Evolutionary conservation across 208 protist species (phyloP), one percentile per base, ranked within the genome.

Genomic region (Sergeia podlipaevii): DNA sequence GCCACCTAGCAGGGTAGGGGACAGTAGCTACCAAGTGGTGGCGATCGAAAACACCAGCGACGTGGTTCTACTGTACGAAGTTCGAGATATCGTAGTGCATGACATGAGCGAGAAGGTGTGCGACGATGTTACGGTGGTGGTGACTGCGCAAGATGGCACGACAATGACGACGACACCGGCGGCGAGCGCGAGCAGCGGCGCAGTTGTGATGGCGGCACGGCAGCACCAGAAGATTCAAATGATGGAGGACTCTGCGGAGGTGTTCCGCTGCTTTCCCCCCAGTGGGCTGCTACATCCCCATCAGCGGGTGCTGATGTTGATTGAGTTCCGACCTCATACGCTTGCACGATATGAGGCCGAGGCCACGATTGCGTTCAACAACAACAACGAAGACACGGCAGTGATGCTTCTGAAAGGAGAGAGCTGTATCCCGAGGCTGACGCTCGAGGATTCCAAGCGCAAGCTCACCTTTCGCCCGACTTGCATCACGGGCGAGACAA

Each of bases 401-500:
- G 8, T 38, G 27, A n/a, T 96, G 18, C 15, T 43, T 5, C 54
- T 97, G 27, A 42, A 56, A 7, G 93, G 75, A 21, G 75, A 89
- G 43, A 76, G 77, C 4, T 77, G 70, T 41, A 49, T 72, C 13
- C 81, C 77, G 29, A 71, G 61, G 28, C 69, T 85, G 41, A 11
- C 21, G 10, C 53, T 60, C 27, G 24, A 29, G 20, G n/a, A 27
- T 42, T 20, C 39, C 6, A 55, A 63, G 13, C 69, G 50, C 34
- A 68, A 56, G 53, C 32, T 96, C 48, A 32, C 74, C 39, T 79
- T 97, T 21, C 61, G 61, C 3, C 84, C 84, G 5, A 90, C 82
- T 32, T 93, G 80, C 65, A 64, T 96, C 8, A 89, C 89, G 1
- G 81, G 84, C 4, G 62, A 77, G 44, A 63, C 76, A 18, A 52